Evolutionary conservation across 345 rosid species (phyloP), one percentile per base, ranked within the genome.

Genomic region (Salix brachista): DNA sequence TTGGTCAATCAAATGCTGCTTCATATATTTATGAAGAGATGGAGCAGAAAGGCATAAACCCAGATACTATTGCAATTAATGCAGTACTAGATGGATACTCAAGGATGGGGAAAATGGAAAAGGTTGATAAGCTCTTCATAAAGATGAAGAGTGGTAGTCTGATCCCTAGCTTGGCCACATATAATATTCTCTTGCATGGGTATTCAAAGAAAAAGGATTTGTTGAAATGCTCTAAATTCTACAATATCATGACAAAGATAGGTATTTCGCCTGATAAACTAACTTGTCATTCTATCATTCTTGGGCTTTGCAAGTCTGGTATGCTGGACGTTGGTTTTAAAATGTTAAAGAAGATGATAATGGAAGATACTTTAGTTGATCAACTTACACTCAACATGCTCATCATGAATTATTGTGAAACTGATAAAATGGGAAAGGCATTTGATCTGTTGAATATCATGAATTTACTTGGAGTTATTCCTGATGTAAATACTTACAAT

Each of bases 121-220:
- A 71, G 78, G 82, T 84, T 39, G 74, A 70, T 61, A 68, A 79
- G 79, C 65, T 91, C 79, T 84, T 91, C 65, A 82, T 91, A 87
- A 69, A 42, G 75, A 83, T 91, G 88, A 67, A 42, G 72, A 83
- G 84, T 79, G 77, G 72, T 74, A 76, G 74, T 54, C 30, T 79
- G 21, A 26, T 42, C 65, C 95, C 92, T 77, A 88, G 77, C 86
- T 87, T 91, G 87, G 81, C 82, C 73, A 89, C 98, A 1, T 90
- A 85, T 80, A 92, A 92, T 77, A 89, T 89, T 82, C 89, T 94
- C 52, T 83, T 94, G 83, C 97, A 92, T 73, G 92, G 92, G 32
- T 88, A 85, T 82, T 84, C 94, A 56, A 92, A 88, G 87, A 85
- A 82, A 82, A 86, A 83, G 56, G 85, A 91, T 75, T 62, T 92